Evolutionary conservation across 805 yeast genomes (phyloP).

Genomic region (Teunomyces funiuensis): DNA sequence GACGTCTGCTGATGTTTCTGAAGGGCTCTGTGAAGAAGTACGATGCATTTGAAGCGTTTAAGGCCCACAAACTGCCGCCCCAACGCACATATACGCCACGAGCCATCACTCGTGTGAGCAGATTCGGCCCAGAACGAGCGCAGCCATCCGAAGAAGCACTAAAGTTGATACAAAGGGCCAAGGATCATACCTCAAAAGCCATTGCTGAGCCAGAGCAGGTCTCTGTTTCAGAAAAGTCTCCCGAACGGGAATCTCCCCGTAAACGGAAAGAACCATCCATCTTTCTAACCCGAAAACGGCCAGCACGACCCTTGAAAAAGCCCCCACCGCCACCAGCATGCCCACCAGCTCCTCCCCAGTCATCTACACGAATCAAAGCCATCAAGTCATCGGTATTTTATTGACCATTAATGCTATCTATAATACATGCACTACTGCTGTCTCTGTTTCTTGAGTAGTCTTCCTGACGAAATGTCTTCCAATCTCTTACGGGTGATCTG

Average conservation of each 20-base stretch:
- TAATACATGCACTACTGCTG: slow-evolving; percentile 3
- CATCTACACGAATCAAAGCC: slow-evolving; percentile 19
- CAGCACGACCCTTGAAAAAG: slow-evolving; percentile 7
- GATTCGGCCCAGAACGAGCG: neutral
- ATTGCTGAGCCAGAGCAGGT: neutral
- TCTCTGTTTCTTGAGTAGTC: slow-evolving; percentile 23
- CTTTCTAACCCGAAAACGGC: slow-evolving; percentile 9
- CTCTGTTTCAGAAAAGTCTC: too few species aligned
- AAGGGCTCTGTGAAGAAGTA: slow-evolving; percentile 11
- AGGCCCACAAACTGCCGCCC: neutral
- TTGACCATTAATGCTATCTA: slow-evolving; percentile 9
- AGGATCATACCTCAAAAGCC: neutral
- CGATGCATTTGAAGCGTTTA: slow-evolving; percentile 27
- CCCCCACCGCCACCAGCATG: slow-evolving; percentile 5
- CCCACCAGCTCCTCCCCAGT: slow-evolving; percentile 7
- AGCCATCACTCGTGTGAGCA: neutral
- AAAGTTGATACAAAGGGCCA: neutral
- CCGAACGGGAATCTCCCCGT: neutral
- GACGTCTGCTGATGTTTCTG: slow-evolving; percentile 33
- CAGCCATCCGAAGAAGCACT: slow-evolving; percentile 2
- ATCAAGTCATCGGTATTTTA: slow-evolving; percentile 32
- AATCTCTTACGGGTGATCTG: slow-evolving; percentile 24
- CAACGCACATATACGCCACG: neutral
- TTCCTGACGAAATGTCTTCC: slow-evolving; percentile 23
- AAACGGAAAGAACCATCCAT: slow-evolving; percentile 11